A percentile compares a stretch with the other conserved stretches of the same genome.
Evolutionary conservation across 768 basidiomycete genomes (phyloP).

Genomic region (Amanita muscaria): DNA sequence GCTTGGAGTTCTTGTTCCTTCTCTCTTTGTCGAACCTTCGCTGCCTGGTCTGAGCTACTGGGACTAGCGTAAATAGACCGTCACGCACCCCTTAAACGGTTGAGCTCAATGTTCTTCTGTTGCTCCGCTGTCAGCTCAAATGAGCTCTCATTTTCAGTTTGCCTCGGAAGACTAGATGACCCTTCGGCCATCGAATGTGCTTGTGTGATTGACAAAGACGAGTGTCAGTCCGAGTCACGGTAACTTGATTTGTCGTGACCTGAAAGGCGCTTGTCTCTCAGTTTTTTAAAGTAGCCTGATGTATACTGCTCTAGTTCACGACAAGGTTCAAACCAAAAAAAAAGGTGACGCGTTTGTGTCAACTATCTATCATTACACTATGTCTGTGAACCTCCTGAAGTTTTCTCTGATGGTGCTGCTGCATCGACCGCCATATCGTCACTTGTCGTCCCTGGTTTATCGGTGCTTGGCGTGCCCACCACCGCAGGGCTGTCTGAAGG

Average conservation of each 20-base stretch:
- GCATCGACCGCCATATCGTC: slow-evolving; percentile 6
- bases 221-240: too few species aligned
- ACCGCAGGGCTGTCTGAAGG: slow-evolving; percentile 20
- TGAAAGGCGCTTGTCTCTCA: too few species aligned
- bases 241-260: too few species aligned
- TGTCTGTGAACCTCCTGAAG: neutral
- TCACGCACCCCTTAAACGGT: slow-evolving; percentile 60
- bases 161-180: slow-evolving; percentile 24
- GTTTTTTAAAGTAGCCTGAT: too few species aligned
- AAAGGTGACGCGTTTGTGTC: too few species aligned
- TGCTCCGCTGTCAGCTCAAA: slow-evolving; percentile 56
- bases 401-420: neutral
- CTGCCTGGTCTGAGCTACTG: slow-evolving; percentile 26
- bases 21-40: slow-evolving; percentile 68
- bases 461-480: slow-evolving; percentile 8
- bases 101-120: slow-evolving; percentile 64
- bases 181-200: too few species aligned
- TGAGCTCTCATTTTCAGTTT: slow-evolving; percentile 11
- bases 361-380: too few species aligned
- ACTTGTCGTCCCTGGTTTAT: neutral
- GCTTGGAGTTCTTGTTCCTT: slow-evolving; percentile 45
- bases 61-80: neutral
- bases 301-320: too few species aligned
- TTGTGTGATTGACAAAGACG: too few species aligned
- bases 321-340: too few species aligned